Base-by-base conservation (phyloP, 2,329 filamentous ascomycete species). In the Penicillium occitanis region DNA sequence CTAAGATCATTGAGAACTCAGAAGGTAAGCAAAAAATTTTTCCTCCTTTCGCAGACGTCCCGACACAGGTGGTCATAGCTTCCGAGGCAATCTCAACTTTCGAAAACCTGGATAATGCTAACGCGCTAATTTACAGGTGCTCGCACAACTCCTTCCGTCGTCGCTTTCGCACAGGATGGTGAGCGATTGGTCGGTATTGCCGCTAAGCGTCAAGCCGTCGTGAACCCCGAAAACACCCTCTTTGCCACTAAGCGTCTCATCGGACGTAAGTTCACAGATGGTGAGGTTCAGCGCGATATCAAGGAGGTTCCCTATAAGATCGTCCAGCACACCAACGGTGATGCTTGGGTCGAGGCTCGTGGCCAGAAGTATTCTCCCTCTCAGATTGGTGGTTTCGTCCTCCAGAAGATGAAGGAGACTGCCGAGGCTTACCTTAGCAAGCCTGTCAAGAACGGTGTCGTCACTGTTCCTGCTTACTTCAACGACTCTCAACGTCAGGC, bases 401-500 rank as follows among this genome's bases (percentile, higher is more conserved):
- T 98, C 75, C 90, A 93, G 81, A 97, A 98, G 88, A 97, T 97
- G 94, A 97, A 96, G 89, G 94, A 97, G 87, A 98, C 94, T 62
- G 94, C 94, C 71, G 93, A 97, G 85, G 86, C 91, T 69, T 97
- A 96, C 84, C 88, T 97, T 71, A 88, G 91, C 83, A 96, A 93
- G 86, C 88, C 88, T 68, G 84, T 96, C 76, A 95, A 96, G 88
- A 97, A 98, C 79, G 94, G 93, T 74, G 94, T 98, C 68, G 94
- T 98, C 73, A 98, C 94, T 68, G 93, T 97, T 44, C 93, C 93
- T 70, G 93, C 93, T 75, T 98, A 98, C 87, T 98, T 98, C 88
- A 98, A 98, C 83, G 93, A 98, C 82, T 93, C 92, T 68, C 93
- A 98, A 85, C 91, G 93, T 84, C 94, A 97, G 84, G 93, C 93